Base-by-base conservation (phyloP, 2,329 filamentous ascomycete species). In the Cryphonectria japonica region DNA sequence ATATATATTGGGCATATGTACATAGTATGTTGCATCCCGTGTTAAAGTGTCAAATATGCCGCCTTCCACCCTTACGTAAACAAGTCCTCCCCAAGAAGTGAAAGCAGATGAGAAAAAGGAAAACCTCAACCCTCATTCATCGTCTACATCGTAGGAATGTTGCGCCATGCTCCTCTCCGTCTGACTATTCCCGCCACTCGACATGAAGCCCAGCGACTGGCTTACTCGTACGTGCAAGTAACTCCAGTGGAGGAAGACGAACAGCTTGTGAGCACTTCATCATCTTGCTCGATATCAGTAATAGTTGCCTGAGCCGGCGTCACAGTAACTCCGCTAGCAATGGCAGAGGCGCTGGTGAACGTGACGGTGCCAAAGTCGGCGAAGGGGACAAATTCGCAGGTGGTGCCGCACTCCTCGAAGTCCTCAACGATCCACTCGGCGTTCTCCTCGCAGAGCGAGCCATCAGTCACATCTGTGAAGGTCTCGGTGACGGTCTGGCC, bases 391-490 rank as follows among this genome's bases (percentile, higher is more conserved):
- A 84, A 79, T 2, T 75, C 71, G 57, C 75, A 74, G 61, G 78
- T 77, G 3, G 76, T 72, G 5, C 76, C 74, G 50, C 71, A 72
- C 46, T 69, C 69, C 70, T 83, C 78, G 72, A 85, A 87, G 71
- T 87, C 86, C 79, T 89, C 88, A 11, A 89, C 86, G 74, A 90
- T 89, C 87, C 88, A 91, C 76, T 90, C 88, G 16, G 87, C 88
- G 71, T 89, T 89, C 74, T 84, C 83, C 75, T 87, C 82, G 75
- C 84, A 87, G 9, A 89, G 82, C 4, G 75, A 72, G 29, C 79
- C 80, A 26, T 71, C 69, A 0, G 77, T 76, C 59, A 86, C 80
- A 65, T 79, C 81, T 50, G 75, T 79, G 77, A 90, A 85, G 3
- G 79, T 82, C 79, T 90, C 84, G 13, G 82, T 83, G 39, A 86